A percentile compares a stretch with the other conserved stretches of the same genome.
Evolutionary conservation across 2,329 filamentous ascomycete genomes (phyloP).

Genomic region (Niveomyces coronatus): DNA sequence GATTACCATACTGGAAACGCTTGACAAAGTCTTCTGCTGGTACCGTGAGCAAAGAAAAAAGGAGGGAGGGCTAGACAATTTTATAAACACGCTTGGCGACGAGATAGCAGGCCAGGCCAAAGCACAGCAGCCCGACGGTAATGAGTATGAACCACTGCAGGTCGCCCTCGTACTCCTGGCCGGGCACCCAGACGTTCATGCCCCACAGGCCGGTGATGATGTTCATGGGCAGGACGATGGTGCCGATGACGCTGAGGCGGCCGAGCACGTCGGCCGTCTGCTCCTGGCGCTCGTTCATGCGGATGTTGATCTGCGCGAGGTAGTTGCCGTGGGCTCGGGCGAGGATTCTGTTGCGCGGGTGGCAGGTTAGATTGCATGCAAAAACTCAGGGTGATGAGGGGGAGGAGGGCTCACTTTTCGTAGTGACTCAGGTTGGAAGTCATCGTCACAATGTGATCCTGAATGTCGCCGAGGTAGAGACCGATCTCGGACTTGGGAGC

Average conservation of each 20-base stretch:
- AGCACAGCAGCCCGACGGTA: constrained; percentile 65
- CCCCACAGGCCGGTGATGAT: constrained; percentile 98
- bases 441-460: constrained; percentile 99
- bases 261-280: constrained; percentile 91
- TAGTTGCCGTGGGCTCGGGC: constrained; percentile 92
- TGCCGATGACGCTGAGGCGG: constrained; percentile 89
- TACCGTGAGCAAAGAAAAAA: not conserved
- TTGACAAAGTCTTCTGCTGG: too few relatives aligned
- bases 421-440: constrained; percentile 92
- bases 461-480: constrained; percentile 94
- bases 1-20: too few relatives aligned
- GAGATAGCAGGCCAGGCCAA: constrained; percentile 70
- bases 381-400: not conserved
- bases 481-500: constrained; percentile 92
- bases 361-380: not conserved
- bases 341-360: constrained; percentile 62
- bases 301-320: constrained; percentile 97
- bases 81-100: constrained; percentile 77
- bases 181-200: constrained; percentile 96
- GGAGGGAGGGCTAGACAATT: constrained; percentile 50
- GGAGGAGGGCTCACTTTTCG: constrained; percentile 59
- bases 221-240: constrained; percentile 97
- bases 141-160: constrained; percentile 66
- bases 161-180: constrained; percentile 70
- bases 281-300: constrained; percentile 96